Base-by-base conservation (phyloP, 495 filamentous ascomycete species). In the Penicillium canariense region DNA sequence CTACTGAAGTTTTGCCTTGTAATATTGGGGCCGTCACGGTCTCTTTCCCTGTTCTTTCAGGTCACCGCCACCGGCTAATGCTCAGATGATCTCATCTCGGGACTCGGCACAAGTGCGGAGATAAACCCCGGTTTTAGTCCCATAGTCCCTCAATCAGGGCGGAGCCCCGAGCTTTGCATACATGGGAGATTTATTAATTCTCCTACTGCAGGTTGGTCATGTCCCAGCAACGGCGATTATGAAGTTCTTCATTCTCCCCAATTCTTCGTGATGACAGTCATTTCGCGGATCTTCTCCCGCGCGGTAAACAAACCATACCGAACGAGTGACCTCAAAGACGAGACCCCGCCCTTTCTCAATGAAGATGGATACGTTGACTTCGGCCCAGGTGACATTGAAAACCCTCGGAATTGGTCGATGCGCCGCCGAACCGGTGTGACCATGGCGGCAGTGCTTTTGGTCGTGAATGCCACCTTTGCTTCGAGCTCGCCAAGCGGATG, bases 391-490 rank as follows among this genome's bases (percentile, higher is more conserved):
- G 80, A 82, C 54, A 68, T 73, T 44, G 75, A 78, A 35, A 78
- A 82, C 48, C 80, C 80, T 4, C 73, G 74, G 23, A 80, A 82
- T 55, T 83, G 80, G 80, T 70, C 73, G 25, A 56, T 53, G 15
- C 48, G 55, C 11, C 66, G 72, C 15, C 69, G 77, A 44, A 70
- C 64, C 49, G 74, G 70, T 38, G 68, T 82, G 56, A 81, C 80
- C 0, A 52, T 76, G 38, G 60, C 71, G 28, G 59, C 70, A 20
- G 70, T 82, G 28, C 43, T 79, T 9, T 68, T 75, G 6, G 76
- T 83, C 32, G 67, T 79, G 48, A 83, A 81, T 59, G 77, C 76
- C 10, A 81, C 79, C 10, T 81, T 81, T 51, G 73, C 79, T 11
- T 80, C 77, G 2, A 79, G 77, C 15, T 68, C 76, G 4, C 71